Percentiles rank a stretch among this genome's conserved stretches.
Conservation (phyloP, 176 grass and related monocot genomes). For the Eragrostis nindensis region DNA sequence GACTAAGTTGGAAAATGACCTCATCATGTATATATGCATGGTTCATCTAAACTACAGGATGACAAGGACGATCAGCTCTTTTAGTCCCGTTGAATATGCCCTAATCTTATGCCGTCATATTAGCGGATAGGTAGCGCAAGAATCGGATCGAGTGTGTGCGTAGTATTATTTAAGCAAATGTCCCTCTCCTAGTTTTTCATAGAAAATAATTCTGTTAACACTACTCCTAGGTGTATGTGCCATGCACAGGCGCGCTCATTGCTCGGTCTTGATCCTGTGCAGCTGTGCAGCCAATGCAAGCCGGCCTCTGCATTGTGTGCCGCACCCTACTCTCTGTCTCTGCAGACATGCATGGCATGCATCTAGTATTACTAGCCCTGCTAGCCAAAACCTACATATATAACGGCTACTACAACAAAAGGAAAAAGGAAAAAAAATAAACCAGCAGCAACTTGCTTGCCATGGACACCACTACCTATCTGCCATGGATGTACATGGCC, state of each 20-base stretch:
- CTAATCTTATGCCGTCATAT: neutral
- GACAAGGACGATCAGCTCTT: neutral
- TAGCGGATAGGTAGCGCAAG: slow-evolving; percentile 5
- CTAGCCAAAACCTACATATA: slow-evolving; percentile 7
- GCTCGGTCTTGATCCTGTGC: slow-evolving; percentile 24
- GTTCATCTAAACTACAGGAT: neutral
- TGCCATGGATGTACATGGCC: neutral
- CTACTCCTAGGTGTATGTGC: slow-evolving; percentile 17
- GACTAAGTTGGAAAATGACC: neutral
- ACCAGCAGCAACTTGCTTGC: neutral
- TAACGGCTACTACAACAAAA: neutral
- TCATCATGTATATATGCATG: neutral
- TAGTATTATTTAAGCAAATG: slow-evolving; percentile 29
- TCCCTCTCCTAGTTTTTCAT: slow-evolving; percentile 15
- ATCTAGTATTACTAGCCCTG: neutral
- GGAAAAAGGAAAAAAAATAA: neutral
- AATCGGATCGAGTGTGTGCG: slow-evolving; percentile 6
- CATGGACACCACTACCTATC: neutral
- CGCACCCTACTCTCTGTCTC: slow-evolving; percentile 40
- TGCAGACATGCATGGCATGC: slow-evolving; percentile 28
- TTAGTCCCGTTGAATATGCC: slow-evolving; percentile 3
- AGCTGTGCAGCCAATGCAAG: neutral
- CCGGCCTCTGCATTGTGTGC: slow-evolving; percentile 12
- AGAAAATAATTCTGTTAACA: neutral
- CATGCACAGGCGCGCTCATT: slow-evolving; percentile 33